A percentile compares a stretch with the other conserved stretches of the same genome.
These are phyloP conservation scores for Fusarium veterinarium DNA, from an alignment of 2,329 filamentous ascomycete species.

Conservation along the genomic window DNA sequence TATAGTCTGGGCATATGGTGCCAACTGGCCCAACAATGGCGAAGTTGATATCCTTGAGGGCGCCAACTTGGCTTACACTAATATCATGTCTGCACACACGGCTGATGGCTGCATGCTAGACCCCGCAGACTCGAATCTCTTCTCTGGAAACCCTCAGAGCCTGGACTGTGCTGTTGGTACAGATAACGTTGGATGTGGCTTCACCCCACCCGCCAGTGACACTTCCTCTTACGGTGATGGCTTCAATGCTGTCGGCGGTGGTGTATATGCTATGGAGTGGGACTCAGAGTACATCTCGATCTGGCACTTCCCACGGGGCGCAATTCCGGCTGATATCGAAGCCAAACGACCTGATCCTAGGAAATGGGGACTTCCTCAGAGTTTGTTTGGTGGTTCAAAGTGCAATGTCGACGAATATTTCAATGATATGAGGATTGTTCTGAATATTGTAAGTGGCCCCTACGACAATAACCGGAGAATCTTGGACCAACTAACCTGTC, in stretches of 20 bases:
- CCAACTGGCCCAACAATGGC: constrained; percentile 70
- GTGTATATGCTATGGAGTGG: constrained; percentile 79
- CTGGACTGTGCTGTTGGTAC: constrained; percentile 53
- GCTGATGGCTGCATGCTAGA: constrained; percentile 48
- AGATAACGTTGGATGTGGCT: constrained; percentile 60
- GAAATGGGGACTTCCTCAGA: constrained; percentile 76
- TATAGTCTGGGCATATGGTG: constrained; percentile 64
- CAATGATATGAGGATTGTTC: constrained; percentile 75
- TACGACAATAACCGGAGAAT: not conserved
- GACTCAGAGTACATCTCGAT: constrained; percentile 74
- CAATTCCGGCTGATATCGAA: constrained; percentile 74
- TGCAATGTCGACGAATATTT: constrained; percentile 78
- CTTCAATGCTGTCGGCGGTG: constrained; percentile 75
- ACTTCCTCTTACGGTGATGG: constrained; percentile 67
- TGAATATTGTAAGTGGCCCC: constrained; percentile 67
- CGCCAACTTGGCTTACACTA: constrained; percentile 69
- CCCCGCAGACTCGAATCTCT: constrained; percentile 32
- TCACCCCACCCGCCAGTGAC: constrained; percentile 53
- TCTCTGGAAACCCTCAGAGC: constrained; percentile 44
- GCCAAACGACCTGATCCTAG: constrained; percentile 69
- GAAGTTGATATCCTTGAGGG: constrained; percentile 80
- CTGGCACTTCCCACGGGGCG: constrained; percentile 79
- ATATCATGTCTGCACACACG: constrained; percentile 74
- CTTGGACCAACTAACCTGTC: not conserved
- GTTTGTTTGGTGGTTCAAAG: constrained; percentile 70